Percentiles rank a stretch among this genome's conserved stretches.
These are phyloP conservation scores for Curvularia spicifera DNA, from an alignment of 2,329 filamentous ascomycete genomes.

Conservation along the genomic window DNA sequence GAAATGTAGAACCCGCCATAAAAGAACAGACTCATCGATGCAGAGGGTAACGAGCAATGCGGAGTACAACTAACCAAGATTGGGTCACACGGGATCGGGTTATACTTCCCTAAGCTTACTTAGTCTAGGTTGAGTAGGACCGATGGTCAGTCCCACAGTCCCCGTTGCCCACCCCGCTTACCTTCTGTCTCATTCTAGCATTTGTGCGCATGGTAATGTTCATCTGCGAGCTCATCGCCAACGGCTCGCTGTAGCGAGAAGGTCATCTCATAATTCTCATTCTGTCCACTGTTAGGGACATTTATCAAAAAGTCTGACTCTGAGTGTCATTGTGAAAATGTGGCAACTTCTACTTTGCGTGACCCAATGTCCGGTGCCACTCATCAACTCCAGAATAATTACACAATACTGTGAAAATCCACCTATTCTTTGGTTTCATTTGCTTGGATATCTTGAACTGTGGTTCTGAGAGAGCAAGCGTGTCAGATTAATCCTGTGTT, in stretches of 20 bases:
- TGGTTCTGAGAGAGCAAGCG: background rate
- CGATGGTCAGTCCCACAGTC: constrained; percentile 5
- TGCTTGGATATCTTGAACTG: background rate
- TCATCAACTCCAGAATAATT: too few species aligned
- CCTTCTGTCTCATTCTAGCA: background rate
- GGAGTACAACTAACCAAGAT: too few species aligned
- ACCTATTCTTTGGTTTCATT: background rate
- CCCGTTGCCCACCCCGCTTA: background rate
- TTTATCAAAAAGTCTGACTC: background rate
- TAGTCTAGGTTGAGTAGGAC: background rate
- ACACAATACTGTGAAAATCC: too few species aligned
- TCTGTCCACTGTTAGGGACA: background rate
- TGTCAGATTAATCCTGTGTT: background rate
- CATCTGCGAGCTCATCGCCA: background rate
- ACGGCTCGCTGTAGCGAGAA: background rate
- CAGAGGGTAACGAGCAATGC: too few species aligned
- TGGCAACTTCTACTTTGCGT: background rate
- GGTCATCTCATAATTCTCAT: background rate
- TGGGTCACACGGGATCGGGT: too few species aligned
- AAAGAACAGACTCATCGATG: too few species aligned
- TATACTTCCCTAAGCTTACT: too few species aligned
- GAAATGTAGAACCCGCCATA: too few species aligned
- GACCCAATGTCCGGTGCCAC: background rate
- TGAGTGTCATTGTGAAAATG: background rate
- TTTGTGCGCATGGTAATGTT: background rate